Base-by-base conservation (phyloP, 176 grass and related monocot species). In the Musa troglodytarum region DNA sequence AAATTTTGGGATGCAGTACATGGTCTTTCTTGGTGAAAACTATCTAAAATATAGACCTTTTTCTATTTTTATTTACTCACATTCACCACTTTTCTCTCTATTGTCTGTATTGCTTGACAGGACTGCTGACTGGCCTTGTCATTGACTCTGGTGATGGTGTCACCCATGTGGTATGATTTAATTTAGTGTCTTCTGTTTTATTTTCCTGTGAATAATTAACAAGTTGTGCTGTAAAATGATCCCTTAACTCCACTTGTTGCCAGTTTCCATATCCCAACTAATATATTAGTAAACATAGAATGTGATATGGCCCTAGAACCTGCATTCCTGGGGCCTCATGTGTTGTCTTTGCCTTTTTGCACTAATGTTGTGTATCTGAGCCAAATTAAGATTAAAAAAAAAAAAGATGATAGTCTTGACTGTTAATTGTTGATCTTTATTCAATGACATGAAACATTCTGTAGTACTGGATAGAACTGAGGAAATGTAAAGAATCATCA, bases 131-230 rank as follows among this genome's bases (percentile, higher is more conserved):
- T 12, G 94, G 94, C 52, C 94, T 98, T 83, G 94, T 98, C 20
- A 91, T 98, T 75, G 88, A 98, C 66, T 91, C 90, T 75, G 90
- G 94, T 72, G 94, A 93, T 83, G 94, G 94, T 81, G 90, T 98
- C 76, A 93, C 90, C 78, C 94, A 93, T 83, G 94, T 93, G 82
- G 94, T 98, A 93, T 75, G 77, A 67, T 63, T 75, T 74, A 59
- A 54, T 82, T 72, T 57, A 29, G 55, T 59, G 15, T 10, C 2
- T 52, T 25, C 57, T 63, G 11, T 19, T 29, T 72, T 17, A 43
- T 73, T 63, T 8, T 29, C 64, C 7, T 53, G 10, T 4, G n/a
- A 63, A 59, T 52, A 9, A 25, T 77, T 20, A 14, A 25, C n/a
- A 49, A 25, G 59, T 15, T 55, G 21, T 73, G 21, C 52, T 26